Percentiles rank a stretch among this genome's conserved stretches.
phyloP scores from a whole-genome alignment of 2,329 filamentous ascomycete genomes.

The Cordyceps pruinosa region DNA sequence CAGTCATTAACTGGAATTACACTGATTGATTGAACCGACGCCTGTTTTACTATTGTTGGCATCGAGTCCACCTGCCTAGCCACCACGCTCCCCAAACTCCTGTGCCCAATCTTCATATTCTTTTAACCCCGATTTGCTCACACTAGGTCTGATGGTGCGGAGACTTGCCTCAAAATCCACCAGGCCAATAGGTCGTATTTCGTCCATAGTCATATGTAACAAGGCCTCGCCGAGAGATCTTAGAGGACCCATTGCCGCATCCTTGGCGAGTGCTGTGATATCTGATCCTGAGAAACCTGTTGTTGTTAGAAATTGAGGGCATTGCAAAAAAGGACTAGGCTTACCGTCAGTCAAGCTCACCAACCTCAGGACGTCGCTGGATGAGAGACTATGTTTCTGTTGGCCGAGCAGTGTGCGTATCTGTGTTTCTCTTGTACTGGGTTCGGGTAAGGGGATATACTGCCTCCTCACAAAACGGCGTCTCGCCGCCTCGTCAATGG shows the following conservation, averaged over 20 bases:
- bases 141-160: constrained; percentile 78
- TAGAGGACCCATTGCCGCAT: constrained; percentile 94
- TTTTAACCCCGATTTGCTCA: constrained; percentile 75
- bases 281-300: constrained; percentile 95
- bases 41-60: not conserved
- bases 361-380: constrained; percentile 64
- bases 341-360: constrained; percentile 80
- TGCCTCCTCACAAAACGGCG: constrained; percentile 86
- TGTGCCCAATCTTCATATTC: constrained; percentile 91
- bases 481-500: constrained; percentile 91
- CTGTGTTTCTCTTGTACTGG: constrained; percentile 71
- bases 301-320: not conserved
- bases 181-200: constrained; percentile 81
- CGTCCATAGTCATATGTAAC: constrained; percentile 85
- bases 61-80: constrained; percentile 36
- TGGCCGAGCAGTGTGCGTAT: constrained; percentile 72
- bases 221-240: constrained; percentile 84
- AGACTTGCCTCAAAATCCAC: constrained; percentile 80
- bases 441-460: constrained; percentile 91
- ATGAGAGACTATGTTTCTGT: constrained; percentile 74
- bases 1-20: not conserved
- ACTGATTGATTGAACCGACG: not conserved
- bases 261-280: constrained; percentile 92
- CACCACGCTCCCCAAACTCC: constrained; percentile 88
- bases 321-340: constrained; percentile 17